Evolutionary conservation across 148 eudicot species (phyloP), one percentile per base, ranked within the genome.

Genomic region (Limonium bicolor): DNA sequence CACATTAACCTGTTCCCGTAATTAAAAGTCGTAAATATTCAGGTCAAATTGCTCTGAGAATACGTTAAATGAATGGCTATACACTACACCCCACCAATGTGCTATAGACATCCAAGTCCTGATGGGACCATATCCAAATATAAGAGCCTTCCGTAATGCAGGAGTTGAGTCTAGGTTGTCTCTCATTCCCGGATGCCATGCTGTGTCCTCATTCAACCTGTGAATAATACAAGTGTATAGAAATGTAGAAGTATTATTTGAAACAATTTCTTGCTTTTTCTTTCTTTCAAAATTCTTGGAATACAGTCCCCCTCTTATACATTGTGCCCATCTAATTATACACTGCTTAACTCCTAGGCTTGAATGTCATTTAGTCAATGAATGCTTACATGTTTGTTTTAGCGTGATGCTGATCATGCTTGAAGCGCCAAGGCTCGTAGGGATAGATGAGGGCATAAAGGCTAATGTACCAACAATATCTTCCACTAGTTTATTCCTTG

Each of bases 351-450:
- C 6, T 41, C 27, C 22, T 36, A 8, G 33, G 19, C 27, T 8
- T 20, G 21, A 47, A 33, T 47, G 26, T 6, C 11, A 44, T 17
- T 39, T 41, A 16, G 26, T 1, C 23, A 45, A 24, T 13, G 3
- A 12, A 39, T 27, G 58, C 83, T 48, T 45, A 83, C 96, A 88
- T 88, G 59, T 88, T 88, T 54, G 96, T 88, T 66, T 83, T 88
- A 12, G 94, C 94, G 27, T 88, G 96, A 66, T 88, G 96, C 54
- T 69, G 80, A 50, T 83, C 94, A 50, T 88, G 90, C 76, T 83
- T 83, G 69, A 88, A 83, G 49, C 96, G 90, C 94, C 96, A 88
- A n/a, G 96, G 92, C 66, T 88, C 94, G 51, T 88, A 88, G 45
- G 96, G 96, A 67, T 88, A 83, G 36, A 88, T 72, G 62, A 83